These are phyloP conservation scores for Ceriops tagal DNA, from an alignment of 345 rosid genomes.

Conservation along the genomic window DNA sequence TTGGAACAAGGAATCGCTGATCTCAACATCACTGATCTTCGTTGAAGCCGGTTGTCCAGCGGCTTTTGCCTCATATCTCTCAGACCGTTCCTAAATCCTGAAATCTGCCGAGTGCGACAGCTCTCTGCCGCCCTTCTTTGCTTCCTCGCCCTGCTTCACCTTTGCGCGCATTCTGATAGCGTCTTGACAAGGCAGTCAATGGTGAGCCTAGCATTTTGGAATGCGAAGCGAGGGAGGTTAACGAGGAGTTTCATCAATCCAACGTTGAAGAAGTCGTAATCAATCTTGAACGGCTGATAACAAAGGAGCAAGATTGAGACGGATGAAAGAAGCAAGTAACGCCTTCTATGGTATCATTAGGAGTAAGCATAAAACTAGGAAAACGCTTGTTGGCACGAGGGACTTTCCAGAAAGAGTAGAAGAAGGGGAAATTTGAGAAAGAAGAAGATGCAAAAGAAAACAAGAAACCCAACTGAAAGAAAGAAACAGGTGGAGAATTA, in stretches of 20 bases:
- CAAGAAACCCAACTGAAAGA: no score
- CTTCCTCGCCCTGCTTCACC: conserved; percentile 37
- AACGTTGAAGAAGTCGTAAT: conserved; percentile 63
- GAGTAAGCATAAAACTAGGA: no score
- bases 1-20: conserved; percentile 64
- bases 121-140: conserved; percentile 47
- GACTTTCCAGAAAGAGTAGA: no score
- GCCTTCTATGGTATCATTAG: no score
- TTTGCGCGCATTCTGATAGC: conserved; percentile 38
- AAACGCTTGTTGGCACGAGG: no score
- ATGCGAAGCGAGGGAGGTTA: conserved; percentile 66
- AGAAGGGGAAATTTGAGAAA: no score
- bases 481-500: no score
- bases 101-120: conserved; percentile 64
- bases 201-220: conserved; percentile 61
- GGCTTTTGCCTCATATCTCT: conserved; percentile 31
- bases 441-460: no score
- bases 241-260: conserved; percentile 66
- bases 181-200: conserved; percentile 47
- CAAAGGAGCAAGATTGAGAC: no score
- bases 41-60: conserved; percentile 37
- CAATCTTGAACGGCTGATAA: conserved; percentile 34
- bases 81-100: conserved; percentile 64
- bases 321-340: no score
- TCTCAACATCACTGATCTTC: conserved; percentile 45